Evolutionary conservation across 1,284 basidiomycete species (phyloP).

Genomic region (Fomitopsis pinicola): DNA sequence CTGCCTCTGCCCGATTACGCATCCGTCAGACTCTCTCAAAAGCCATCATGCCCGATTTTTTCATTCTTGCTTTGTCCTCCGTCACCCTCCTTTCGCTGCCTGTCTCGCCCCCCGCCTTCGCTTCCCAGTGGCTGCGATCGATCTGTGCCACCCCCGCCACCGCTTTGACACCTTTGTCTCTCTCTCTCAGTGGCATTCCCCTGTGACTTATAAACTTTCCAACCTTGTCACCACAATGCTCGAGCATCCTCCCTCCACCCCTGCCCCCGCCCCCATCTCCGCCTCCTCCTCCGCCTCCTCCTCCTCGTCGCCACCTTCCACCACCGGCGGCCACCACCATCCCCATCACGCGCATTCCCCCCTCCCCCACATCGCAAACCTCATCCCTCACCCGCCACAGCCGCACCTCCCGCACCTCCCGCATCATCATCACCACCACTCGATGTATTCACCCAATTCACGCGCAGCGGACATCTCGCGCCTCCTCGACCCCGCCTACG

Average conservation of each 20-base stretch:
- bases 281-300: conserved; percentile 8
- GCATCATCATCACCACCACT: conserved; percentile 8
- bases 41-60: neutral
- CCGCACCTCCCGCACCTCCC: neutral
- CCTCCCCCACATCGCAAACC: conserved; percentile 24
- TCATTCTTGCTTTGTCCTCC: neutral
- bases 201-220: neutral
- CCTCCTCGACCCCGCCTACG: conserved; percentile 61
- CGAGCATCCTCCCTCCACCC: conserved; percentile 10
- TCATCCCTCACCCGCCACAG: conserved; percentile 16
- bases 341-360: conserved; percentile 25
- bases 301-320: conserved; percentile 11
- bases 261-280: conserved; percentile 1
- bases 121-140: neutral
- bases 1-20: neutral
- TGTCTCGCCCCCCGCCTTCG: neutral
- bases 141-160: neutral
- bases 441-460: conserved; percentile 32
- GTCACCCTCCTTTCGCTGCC: neutral
- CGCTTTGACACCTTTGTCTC: conserved; percentile 2
- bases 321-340: conserved; percentile 16
- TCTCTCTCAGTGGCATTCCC: neutral
- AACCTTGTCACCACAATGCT: conserved; percentile 11
- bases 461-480: conserved; percentile 50
- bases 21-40: neutral